Evolutionary conservation across 805 yeast species (phyloP).

Genomic region (Wickerhamiella kazuoi): DNA sequence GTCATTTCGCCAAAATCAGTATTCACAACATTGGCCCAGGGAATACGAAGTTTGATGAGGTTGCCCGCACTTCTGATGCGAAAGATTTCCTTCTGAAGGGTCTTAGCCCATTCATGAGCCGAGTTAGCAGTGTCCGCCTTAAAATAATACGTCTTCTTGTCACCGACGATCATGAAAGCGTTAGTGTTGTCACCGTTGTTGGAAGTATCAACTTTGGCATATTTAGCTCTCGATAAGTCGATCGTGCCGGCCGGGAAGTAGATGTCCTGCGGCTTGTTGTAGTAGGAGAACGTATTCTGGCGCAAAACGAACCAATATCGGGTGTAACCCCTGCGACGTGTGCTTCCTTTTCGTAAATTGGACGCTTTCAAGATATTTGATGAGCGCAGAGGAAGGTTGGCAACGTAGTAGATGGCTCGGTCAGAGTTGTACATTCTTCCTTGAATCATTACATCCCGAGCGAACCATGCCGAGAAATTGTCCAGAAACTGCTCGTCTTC

Average conservation of each 20-base stretch:
- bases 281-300: conserved; percentile 50
- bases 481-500: conserved; percentile 11
- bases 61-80: conserved; percentile 51
- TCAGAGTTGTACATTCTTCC: conserved; percentile 68
- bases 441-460: conserved; percentile 66
- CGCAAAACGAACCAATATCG: conserved; percentile 71
- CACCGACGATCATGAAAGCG: conserved; percentile 45
- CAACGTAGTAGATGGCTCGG: conserved; percentile 51
- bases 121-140: conserved; percentile 53
- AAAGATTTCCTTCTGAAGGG: conserved; percentile 60
- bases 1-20: neutral
- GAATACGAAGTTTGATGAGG: conserved; percentile 62
- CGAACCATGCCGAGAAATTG: conserved; percentile 56
- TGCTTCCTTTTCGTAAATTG: conserved; percentile 25
- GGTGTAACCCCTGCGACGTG: conserved; percentile 24
- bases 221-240: conserved; percentile 45
- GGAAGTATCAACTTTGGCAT: conserved; percentile 33
- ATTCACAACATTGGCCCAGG: conserved; percentile 36
- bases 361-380: conserved; percentile 33
- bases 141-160: conserved; percentile 41
- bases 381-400: conserved; percentile 47
- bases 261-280: conserved; percentile 54
- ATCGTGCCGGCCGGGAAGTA: conserved; percentile 69
- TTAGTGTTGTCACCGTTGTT: conserved; percentile 19
- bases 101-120: conserved; percentile 68